A percentile compares a stretch with the other conserved stretches of the same genome.
These are phyloP conservation scores for Afroboletus lepidellus DNA, from an alignment of 1,284 basidiomycete genomes.

Conservation along the genomic window DNA sequence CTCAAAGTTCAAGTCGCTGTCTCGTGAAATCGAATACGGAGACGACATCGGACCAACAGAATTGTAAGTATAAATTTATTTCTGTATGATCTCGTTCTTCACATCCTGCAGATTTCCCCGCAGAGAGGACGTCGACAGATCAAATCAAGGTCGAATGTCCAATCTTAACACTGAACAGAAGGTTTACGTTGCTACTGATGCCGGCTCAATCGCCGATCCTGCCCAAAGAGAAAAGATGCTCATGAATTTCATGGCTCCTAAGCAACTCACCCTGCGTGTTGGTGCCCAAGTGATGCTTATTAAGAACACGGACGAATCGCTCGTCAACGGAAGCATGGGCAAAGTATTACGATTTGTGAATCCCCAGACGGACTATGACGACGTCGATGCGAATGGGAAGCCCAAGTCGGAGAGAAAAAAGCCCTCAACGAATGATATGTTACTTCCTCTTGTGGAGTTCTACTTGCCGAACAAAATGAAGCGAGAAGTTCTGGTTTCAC, in stretches of 20 bases:
- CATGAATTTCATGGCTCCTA: slow-evolving; percentile 72
- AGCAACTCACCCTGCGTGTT: slow-evolving; percentile 53
- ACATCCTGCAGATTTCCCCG: slow-evolving; percentile 66
- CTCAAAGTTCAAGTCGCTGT: slow-evolving; percentile 58
- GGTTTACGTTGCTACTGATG: slow-evolving; percentile 50
- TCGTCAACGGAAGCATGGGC: slow-evolving; percentile 76
- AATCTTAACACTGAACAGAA: slow-evolving; percentile 44
- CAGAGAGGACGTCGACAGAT: slow-evolving; percentile 81
- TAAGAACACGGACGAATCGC: slow-evolving; percentile 70
- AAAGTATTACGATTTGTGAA: slow-evolving; percentile 55
- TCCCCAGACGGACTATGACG: slow-evolving; percentile 30
- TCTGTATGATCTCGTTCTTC: slow-evolving; percentile 3
- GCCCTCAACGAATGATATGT: slow-evolving; percentile 34
- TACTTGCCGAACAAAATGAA: slow-evolving; percentile 55
- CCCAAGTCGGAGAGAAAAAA: slow-evolving; percentile 28
- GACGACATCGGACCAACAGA: slow-evolving; percentile 83
- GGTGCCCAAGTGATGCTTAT: slow-evolving; percentile 59
- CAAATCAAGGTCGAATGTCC: slow-evolving; percentile 67
- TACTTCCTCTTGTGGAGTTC: slow-evolving; percentile 80
- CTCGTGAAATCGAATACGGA: slow-evolving; percentile 56
- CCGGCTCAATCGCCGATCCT: slow-evolving; percentile 50
- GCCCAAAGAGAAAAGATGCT: slow-evolving; percentile 64
- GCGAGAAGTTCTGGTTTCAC: slow-evolving; percentile 62
- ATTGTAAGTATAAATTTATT: slow-evolving; percentile 45
- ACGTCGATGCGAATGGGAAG: slow-evolving; percentile 35